Base-by-base conservation (phyloP, 106 monocot species). In the Dioscorea dumetorum region DNA sequence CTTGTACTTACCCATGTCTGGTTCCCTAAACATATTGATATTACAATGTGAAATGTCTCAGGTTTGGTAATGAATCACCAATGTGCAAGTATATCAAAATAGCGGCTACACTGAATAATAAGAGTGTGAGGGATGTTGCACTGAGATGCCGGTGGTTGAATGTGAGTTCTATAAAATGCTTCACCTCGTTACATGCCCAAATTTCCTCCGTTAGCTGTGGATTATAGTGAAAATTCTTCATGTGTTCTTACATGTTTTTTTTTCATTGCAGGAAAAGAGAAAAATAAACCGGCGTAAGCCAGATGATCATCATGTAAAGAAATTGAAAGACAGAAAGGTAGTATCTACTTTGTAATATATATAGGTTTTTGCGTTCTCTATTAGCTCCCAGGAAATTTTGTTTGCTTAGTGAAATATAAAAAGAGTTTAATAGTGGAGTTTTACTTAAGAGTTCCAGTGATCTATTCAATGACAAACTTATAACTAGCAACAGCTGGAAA, bases 121-220 rank as follows among this genome's bases (percentile, higher is more conserved):
- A 93, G 76, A 85, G 77, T 48, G 85, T 85, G 13, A 77, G 92
- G 52, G 92, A 93, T 73, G 88, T 93, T 32, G 92, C 81, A 22
- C 74, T 85, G 57, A 80, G 88, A 74, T 88, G 85, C 56, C 78
- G 72, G 15, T 93, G 92, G 92, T 72, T 88, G 78, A 79, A 18
- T 32, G 92, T 93, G 66, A 80, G 88, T 80, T 69, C 58, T 41
- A 41, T 41, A 41, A 41, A 3, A 41, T 41, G 1, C 41, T 41
- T 41, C 41, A 10, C 41, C 41, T 41, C 10, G 6, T 41, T 41
- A 41, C 41, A 41, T 41, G 41, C 41, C 41, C 10, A 41, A 41
- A 41, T 41, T 41, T 41, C 41, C 41, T 41, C 41, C 41, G 3
- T 41, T 6, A 3, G 41, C 9, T 3, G 41, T 41, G 41, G 41